These are phyloP conservation scores for Dalbergia cultrata DNA, from an alignment of 306 rosid genomes.

Conservation along the genomic window DNA sequence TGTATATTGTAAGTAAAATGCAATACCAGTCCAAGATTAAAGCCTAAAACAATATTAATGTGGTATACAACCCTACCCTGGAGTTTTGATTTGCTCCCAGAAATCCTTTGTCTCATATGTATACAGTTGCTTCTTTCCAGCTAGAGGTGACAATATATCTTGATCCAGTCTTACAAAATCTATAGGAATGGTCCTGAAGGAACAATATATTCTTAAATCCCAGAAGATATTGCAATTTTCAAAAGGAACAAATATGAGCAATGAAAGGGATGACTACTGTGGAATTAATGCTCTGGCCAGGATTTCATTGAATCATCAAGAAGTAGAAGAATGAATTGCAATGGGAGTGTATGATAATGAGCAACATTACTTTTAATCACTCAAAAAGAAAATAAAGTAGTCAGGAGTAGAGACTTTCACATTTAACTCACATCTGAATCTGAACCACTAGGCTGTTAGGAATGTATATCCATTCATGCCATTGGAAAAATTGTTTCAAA, in stretches of 20 bases:
- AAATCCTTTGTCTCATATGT: slow-evolving; percentile 87
- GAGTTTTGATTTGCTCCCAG: slow-evolving; percentile 99
- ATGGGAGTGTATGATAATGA: slow-evolving; percentile 21
- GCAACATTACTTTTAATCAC: slow-evolving; percentile 22
- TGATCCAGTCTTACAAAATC: slow-evolving; percentile 95
- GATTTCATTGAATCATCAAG: slow-evolving; percentile 15
- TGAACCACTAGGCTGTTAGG: slow-evolving; percentile 23
- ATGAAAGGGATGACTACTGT: slow-evolving; percentile 23
- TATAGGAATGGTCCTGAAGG: slow-evolving; percentile 69
- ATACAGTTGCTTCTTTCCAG: slow-evolving; percentile 91
- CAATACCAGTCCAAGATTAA: slow-evolving; percentile 1
- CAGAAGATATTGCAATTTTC: slow-evolving; percentile 33
- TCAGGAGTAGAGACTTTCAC: slow-evolving; percentile 5
- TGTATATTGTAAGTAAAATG: slow-evolving; percentile 31
- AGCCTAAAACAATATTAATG: slow-evolving; percentile 34
- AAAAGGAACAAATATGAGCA: slow-evolving; percentile 8
- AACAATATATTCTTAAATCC: slow-evolving; percentile 16
- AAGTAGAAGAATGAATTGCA: slow-evolving; percentile 2
- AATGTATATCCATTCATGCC: background rate
- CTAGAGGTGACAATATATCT: slow-evolving; percentile 95
- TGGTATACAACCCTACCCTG: slow-evolving; percentile 65
- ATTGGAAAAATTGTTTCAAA: background rate
- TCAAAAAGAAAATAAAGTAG: slow-evolving; percentile 1
- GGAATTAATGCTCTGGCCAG: slow-evolving; percentile 12
- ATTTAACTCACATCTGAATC: slow-evolving; percentile 13